phyloP scores from a whole-genome alignment of 2,329 filamentous ascomycete species.

The Phialophora tarda region DNA sequence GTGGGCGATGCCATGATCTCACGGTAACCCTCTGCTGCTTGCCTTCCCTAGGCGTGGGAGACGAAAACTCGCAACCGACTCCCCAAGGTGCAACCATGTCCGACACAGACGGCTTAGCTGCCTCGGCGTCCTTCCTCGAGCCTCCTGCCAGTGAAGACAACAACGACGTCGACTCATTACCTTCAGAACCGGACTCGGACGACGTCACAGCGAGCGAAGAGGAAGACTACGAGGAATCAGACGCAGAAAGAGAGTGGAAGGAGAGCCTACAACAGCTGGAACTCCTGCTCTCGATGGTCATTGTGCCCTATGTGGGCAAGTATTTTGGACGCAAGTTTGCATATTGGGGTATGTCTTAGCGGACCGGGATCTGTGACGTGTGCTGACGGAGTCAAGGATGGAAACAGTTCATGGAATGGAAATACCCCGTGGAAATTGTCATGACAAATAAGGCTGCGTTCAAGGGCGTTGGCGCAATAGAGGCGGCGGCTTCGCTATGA shows the following conservation, averaged over 20 bases:
- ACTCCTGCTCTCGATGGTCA: constrained; percentile 88
- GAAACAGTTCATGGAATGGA: constrained; percentile 94
- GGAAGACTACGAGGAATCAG: constrained; percentile 69
- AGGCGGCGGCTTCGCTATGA: constrained; percentile 56
- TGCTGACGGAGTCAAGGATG: constrained; percentile 65
- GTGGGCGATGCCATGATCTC: constrained; percentile 1
- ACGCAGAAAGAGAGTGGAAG: constrained; percentile 94
- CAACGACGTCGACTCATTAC: constrained; percentile 53
- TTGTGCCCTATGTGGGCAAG: constrained; percentile 93
- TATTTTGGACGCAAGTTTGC: constrained; percentile 93
- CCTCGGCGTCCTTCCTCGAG: constrained; percentile 40
- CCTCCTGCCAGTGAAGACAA: constrained; percentile 42
- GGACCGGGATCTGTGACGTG: not conserved
- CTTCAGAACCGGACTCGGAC: constrained; percentile 56
- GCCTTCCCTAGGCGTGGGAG: constrained; percentile 14
- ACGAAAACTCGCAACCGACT: not conserved
- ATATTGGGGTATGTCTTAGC: constrained; percentile 77
- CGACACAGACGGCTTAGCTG: constrained; percentile 40
- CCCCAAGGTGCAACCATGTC: constrained; percentile 26
- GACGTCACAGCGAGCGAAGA: constrained; percentile 59
- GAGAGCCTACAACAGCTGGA: constrained; percentile 93
- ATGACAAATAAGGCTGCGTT: constrained; percentile 66
- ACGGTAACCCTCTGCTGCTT: not conserved
- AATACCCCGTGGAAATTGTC: constrained; percentile 79
- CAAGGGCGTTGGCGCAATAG: constrained; percentile 67